A percentile compares a stretch with the other conserved stretches of the same genome.
These are phyloP conservation scores for Saccharomyces jurei DNA, from an alignment of 805 yeast genomes.

Conservation along the genomic window DNA sequence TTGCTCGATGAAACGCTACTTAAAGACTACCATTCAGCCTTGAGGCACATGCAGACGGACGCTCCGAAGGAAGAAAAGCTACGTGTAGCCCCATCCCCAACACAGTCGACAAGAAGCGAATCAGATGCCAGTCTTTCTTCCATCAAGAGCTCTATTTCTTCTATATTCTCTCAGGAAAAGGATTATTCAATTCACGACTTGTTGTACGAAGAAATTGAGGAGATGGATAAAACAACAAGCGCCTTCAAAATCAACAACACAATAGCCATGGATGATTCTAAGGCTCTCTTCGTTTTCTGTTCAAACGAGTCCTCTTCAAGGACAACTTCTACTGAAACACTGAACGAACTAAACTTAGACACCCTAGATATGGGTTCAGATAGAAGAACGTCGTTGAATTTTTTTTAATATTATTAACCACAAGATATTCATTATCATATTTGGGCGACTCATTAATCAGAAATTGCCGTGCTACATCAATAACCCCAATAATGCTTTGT, in stretches of 20 bases:
- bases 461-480: background rate
- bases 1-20: conserved; percentile 22
- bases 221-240: background rate
- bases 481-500: background rate
- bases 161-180: conserved; percentile 4
- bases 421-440: background rate
- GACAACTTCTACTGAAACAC: background rate
- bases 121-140: conserved; percentile 1
- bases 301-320: conserved; percentile 1
- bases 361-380: background rate
- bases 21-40: conserved; percentile 23
- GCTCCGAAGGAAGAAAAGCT: background rate
- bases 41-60: conserved; percentile 6
- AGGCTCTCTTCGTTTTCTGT: conserved; percentile 1
- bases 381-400: conserved; percentile 4
- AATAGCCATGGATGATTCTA: background rate
- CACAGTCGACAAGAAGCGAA: background rate
- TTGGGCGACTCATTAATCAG: background rate
- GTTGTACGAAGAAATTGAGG: conserved; percentile 18
- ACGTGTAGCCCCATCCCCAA: background rate
- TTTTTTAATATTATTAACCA: background rate
- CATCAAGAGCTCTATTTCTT: background rate
- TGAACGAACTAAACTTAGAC: background rate
- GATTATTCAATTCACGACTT: conserved; percentile 18
- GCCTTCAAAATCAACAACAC: background rate